Evolutionary conservation across 2,329 filamentous ascomycete genomes (phyloP), one percentile per base, ranked within the genome.

Genomic region (Monosporascus sp.): DNA sequence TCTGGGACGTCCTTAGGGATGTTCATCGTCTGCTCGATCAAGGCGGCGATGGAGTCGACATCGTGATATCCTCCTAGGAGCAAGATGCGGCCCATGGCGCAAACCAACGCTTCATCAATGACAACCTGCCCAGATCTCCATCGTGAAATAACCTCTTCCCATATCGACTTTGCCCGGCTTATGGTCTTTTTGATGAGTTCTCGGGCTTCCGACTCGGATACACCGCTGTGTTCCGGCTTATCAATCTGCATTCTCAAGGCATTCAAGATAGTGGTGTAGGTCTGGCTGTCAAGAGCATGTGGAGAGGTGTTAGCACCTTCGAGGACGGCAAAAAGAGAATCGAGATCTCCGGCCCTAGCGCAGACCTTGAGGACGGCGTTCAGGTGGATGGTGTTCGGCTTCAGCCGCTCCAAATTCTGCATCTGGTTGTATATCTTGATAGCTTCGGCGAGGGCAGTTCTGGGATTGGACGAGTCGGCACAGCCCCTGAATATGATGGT

Each of bases 311-410:
- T 87, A 53, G 93, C 79, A 35, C 85, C 84, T n/a, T 83, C 79
- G 44, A 86, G 82, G 58, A 97, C 79, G 52, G 81, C 80, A 78
- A 94, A 96, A 60, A 97, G 74, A 17, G 86, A 82, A 60, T 96
- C 91, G 69, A 96, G 78, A 65, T 97, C 87, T 14, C 78, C 69
- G 4, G 88, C 86, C 53, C 83, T 79, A 48, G 86, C 81, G 68
- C 92, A 97, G 8, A 94, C 88, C 54, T 86, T 84, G 45, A 99
- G 75, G n/a, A 91, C 83, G 9, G 92, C 89, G 67, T 99, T 99
- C 58, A 89, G 84, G 65, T 97, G 94, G 53, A 90, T 88, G 37
- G 86, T 87, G 60, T 85, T 89, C 17, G 89, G 87, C 58, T 85
- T 78, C 49, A 95, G 76, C 7, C 78, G 76, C 1, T 81, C 84